These are phyloP conservation scores for Schizopora paradoxa DNA, from an alignment of 1,284 basidiomycete species.

Conservation along the genomic window DNA sequence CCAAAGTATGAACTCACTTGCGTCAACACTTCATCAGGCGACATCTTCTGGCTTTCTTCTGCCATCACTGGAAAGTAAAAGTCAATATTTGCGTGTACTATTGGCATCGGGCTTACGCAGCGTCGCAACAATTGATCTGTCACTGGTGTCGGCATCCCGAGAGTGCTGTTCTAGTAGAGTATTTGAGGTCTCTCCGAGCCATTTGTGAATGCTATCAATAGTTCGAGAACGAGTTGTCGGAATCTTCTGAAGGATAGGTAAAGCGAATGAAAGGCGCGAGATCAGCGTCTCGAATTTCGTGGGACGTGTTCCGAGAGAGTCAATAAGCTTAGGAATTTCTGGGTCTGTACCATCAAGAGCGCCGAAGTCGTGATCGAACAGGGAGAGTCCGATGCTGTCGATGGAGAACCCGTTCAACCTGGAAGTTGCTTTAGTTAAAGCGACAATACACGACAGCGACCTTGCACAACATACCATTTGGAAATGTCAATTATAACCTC, in stretches of 20 bases:
- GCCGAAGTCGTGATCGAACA: not conserved
- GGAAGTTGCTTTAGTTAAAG: not conserved
- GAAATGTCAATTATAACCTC: not conserved
- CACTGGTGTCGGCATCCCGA: no score
- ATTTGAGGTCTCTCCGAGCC: not conserved
- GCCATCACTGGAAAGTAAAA: not conserved
- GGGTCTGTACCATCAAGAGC: not conserved
- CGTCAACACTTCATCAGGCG: not conserved
- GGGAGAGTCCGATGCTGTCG: not conserved
- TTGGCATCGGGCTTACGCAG: not conserved
- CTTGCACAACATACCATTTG: not conserved
- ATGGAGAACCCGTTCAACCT: not conserved
- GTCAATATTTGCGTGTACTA: not conserved
- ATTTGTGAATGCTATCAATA: not conserved
- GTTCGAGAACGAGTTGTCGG: slow-evolving; percentile 21
- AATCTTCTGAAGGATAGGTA: not conserved
- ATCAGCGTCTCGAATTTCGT: not conserved
- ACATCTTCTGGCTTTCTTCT: not conserved
- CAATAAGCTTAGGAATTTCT: not conserved
- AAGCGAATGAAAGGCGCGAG: not conserved
- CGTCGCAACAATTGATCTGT: no score
- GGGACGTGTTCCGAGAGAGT: not conserved
- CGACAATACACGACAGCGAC: not conserved
- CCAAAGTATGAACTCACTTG: not conserved
- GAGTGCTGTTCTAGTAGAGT: no score